A percentile compares a stretch with the other conserved stretches of the same genome.
phyloP scores from a whole-genome alignment of 208 protist species.

The Crithidia bombi region DNA sequence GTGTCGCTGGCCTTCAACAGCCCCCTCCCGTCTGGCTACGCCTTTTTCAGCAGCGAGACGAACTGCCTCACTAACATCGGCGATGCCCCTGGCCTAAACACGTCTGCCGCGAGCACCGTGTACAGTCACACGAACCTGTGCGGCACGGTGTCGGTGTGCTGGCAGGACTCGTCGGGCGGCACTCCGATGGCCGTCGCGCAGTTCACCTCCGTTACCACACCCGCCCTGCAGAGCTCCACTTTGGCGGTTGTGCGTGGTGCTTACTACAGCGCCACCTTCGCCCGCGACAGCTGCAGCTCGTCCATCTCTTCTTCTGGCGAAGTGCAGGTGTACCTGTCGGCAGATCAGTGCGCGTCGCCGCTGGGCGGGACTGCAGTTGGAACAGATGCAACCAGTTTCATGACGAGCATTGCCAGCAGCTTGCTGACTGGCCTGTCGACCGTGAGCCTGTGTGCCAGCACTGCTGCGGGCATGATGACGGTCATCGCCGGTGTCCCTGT shows the following conservation, averaged over 20 bases:
- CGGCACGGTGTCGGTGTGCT: slow-evolving; percentile 59
- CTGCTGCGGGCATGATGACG: slow-evolving; percentile 35
- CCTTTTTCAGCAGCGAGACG: slow-evolving; percentile 41
- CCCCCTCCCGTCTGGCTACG: slow-evolving; percentile 30
- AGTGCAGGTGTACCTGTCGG: slow-evolving; percentile 4
- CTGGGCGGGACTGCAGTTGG: slow-evolving; percentile 1
- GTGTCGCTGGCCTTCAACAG: slow-evolving; percentile 43
- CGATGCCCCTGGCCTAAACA: slow-evolving; percentile 34
- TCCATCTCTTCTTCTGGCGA: slow-evolving; percentile 16
- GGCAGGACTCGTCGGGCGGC: slow-evolving; percentile 11
- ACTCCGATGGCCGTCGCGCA: slow-evolving; percentile 33
- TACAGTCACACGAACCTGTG: slow-evolving; percentile 35
- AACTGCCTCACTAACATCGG: slow-evolving; percentile 35
- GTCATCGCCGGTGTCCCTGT: slow-evolving; percentile 32
- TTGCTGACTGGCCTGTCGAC: slow-evolving; percentile 11
- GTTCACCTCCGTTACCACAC: slow-evolving; percentile 49
- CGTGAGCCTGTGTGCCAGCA: slow-evolving; percentile 43
- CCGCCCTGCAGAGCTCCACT: slow-evolving; percentile 32
- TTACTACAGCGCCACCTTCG: slow-evolving; percentile 40
- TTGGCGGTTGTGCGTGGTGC: slow-evolving; percentile 48
- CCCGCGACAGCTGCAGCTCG: slow-evolving; percentile 9
- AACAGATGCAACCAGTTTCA: not conserved
- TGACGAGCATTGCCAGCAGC: slow-evolving; percentile 20
- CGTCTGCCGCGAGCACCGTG: slow-evolving; percentile 15
- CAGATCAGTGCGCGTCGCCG: slow-evolving; percentile 4